Conservation (phyloP, 768 basidiomycete species). For the Phlegmacium glaucopus region DNA sequence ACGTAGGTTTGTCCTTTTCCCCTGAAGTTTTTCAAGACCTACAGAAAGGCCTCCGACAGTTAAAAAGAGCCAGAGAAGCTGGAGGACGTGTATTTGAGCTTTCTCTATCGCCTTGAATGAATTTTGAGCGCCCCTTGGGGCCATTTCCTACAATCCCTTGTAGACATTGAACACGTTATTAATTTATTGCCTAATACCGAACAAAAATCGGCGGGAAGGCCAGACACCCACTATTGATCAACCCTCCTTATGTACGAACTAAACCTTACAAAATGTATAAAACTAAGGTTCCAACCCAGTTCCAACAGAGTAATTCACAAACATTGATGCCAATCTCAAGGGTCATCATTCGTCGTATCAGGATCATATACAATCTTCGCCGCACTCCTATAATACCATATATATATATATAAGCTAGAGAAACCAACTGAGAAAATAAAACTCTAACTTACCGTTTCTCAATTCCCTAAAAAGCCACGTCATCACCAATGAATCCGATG, state of each 20-base stretch:
- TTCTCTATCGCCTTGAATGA: background rate
- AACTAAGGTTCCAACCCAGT: too few species aligned
- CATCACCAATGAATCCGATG: background rate
- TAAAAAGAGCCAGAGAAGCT: background rate
- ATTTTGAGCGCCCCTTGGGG: background rate
- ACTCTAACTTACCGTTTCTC: conserved; percentile 29
- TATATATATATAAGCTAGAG: background rate
- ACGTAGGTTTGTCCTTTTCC: too few species aligned
- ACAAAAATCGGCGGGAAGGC: background rate
- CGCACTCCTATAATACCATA: conserved; percentile 23
- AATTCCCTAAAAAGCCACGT: conserved; percentile 22
- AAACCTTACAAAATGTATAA: too few species aligned
- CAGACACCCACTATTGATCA: too few species aligned
- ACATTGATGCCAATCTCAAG: too few species aligned
- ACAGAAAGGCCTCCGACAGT: background rate
- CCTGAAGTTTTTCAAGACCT: background rate
- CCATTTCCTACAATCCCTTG: background rate
- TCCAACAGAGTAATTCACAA: too few species aligned
- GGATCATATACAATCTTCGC: conserved; percentile 33
- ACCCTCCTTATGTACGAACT: too few species aligned
- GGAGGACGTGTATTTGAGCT: too few species aligned
- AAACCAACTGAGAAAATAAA: too few species aligned
- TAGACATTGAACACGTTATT: background rate
- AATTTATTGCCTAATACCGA: background rate
- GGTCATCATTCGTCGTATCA: conserved; percentile 19